phyloP scores from a whole-genome alignment of 192 early-diverging fungal species.

The Coemansia sp. region DNA sequence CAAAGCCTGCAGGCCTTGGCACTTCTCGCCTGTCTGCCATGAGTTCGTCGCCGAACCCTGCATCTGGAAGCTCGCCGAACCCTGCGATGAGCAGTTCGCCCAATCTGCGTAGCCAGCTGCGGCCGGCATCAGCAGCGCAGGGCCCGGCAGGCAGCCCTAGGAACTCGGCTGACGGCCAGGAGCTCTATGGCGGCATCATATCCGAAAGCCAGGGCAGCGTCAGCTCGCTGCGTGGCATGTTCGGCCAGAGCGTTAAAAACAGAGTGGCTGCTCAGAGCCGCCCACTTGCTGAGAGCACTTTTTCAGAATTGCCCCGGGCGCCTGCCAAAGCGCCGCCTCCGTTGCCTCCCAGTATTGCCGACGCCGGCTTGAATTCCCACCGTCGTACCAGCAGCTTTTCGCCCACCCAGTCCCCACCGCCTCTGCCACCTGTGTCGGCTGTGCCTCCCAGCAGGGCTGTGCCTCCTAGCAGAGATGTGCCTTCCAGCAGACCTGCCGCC shows the following conservation, averaged over 20 bases:
- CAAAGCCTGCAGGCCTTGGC: constrained; percentile 33
- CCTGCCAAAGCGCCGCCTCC: constrained; percentile 23
- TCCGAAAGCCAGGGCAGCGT: constrained; percentile 52
- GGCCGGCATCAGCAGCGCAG: constrained; percentile 4
- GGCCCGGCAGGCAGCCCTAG: constrained; percentile 8
- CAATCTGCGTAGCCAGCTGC: constrained; percentile 19
- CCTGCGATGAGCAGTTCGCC: constrained; percentile 3
- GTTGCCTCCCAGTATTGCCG: constrained; percentile 10
- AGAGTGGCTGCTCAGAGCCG: constrained; percentile 18
- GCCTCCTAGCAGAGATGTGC: constrained; percentile 3
- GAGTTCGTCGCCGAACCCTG: constrained; percentile 24
- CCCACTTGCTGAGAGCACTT: constrained; percentile 7
- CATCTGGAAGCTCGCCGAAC: not conserved
- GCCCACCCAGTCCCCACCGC: constrained; percentile 24
- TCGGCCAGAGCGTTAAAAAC: constrained; percentile 34
- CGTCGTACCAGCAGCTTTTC: constrained; percentile 22
- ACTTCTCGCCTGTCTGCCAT: constrained; percentile 13
- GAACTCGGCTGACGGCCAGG: constrained; percentile 20
- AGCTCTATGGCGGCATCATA: constrained; percentile 26
- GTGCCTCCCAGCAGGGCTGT: constrained; percentile 3
- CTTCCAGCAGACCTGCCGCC: constrained; percentile 1
- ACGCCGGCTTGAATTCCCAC: constrained; percentile 3
- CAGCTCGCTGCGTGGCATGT: constrained; percentile 50
- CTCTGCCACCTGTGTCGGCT: constrained; percentile 24
- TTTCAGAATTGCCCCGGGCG: constrained; percentile 9